Base-by-base conservation (phyloP, 108 stramenopile genomes). In the Fistulifera pelliculosa region DNA sequence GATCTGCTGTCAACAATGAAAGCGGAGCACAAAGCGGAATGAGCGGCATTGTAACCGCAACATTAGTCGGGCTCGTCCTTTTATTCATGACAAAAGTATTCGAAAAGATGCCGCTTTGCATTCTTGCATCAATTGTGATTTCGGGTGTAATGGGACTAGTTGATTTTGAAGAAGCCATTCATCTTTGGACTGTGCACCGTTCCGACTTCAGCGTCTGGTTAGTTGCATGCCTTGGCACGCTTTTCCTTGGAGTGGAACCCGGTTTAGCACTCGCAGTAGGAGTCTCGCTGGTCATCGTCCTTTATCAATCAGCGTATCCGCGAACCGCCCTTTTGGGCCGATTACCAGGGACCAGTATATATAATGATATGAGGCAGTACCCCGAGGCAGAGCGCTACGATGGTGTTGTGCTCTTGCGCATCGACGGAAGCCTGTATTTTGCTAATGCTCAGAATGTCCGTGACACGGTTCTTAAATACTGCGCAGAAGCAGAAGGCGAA, bases 31-130 rank as follows among this genome's bases (percentile, higher is more conserved):
- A 76, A 49, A 80, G 76, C 51, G 74, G 75, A 8, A 57, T 91
- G 13, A 71, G 73, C 27, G 66, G 62, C 38, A 64, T 93, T 26
- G 62, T 93, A 22, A 77, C 88, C 0, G 78, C 74, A 2, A 35
- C 71, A 1, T 38, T 93, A 42, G 78, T 93, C 41, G 56, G 54
- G 16, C 16, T 95, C 15, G 81, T 75, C 24, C 40, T 95, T 13
- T 40, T 87, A 19, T 73, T 74, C n/a, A 71, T 93, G 58, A 87
- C 90, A 11, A 56, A 74, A 10, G 66, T 85, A 38, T 89, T 94
- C 65, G 81, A 83, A 64, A 53, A 74, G 45, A 56, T 94, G 52
- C 72, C 80, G 16, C 59, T 75, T 4, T 26, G 59, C 2, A 59
- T 71, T 16, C 55, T 89, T 15, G 82, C 76, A 4, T 53, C 81